Base-by-base conservation (phyloP, 148 eudicot genomes). In the Chenopodium berlandieri region DNA sequence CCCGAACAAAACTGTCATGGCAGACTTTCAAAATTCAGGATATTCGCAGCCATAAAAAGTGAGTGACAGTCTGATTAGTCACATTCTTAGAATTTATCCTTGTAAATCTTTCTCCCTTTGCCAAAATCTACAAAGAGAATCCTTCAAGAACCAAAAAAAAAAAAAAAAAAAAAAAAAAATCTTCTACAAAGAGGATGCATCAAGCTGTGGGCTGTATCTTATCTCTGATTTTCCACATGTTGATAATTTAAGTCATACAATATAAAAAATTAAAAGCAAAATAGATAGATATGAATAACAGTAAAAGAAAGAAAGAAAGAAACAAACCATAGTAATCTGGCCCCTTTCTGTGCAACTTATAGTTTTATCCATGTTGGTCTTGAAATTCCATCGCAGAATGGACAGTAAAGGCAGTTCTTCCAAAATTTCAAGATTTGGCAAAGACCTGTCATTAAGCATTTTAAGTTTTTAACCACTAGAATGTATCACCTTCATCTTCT, bases 371-470 rank as follows among this genome's bases (percentile, higher is more conserved):
- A 96, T 92, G 86, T 92, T 90, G 82, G 85, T 82, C 91, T 86
- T 94, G 90, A 89, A 90, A 84, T 86, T 96, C 99, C 98, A 96
- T 80, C 97, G 87, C 50, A 96, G 88, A 76, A 91, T 83, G 82
- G 98, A 89, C 88, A 85, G 86, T 79, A 92, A 75, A 68, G 94
- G 85, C 81, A 86, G 72, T 78, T 89, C 90, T 30, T 87, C 93
- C 85, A 92, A 78, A 58, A 89, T 83, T 82, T 92, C 87, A 77
- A 96, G 94, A 77, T 91, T 90, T 80, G 92, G 94, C 65, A 96
- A 85, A 71, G 95, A 94, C 92, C 99, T 95, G 90, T 74, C 75
- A 75, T 19, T 19, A 14, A 85, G 25, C 74, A 78, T 46, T 44
- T 74, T 71, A 69, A 78, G 44, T 40, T 40, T 40, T 40, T 40